Percentiles rank a stretch among this genome's conserved stretches.
Evolutionary conservation across 2,329 filamentous ascomycete genomes (phyloP).

Genomic region (Hymenoscyphus occultus): DNA sequence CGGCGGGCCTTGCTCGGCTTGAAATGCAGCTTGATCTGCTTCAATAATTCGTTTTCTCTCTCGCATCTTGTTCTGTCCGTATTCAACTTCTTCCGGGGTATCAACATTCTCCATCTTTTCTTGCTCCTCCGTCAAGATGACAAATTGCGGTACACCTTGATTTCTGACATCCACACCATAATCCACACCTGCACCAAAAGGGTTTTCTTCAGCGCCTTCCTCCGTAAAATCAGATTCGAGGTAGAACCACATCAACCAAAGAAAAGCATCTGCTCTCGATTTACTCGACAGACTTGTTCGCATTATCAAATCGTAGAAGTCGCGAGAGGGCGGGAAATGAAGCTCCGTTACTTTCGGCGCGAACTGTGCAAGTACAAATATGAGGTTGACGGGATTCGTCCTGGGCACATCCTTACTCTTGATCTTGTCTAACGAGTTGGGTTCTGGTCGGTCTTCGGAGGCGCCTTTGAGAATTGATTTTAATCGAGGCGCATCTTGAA

Average conservation of each 20-base stretch:
- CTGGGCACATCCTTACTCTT: constrained; percentile 67
- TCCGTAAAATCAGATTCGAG: constrained; percentile 91
- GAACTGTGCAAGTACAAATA: constrained; percentile 89
- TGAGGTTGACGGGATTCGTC: constrained; percentile 95
- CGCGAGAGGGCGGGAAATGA: constrained; percentile 79
- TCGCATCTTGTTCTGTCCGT: constrained; percentile 70
- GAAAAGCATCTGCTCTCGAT: constrained; percentile 81
- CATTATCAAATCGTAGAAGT: constrained; percentile 98
- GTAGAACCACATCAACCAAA: constrained; percentile 99
- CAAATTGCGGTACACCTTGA: constrained; percentile 66
- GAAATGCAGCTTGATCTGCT: constrained; percentile 58
- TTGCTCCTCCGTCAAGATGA: constrained; percentile 62
- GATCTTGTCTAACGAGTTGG: constrained; percentile 78
- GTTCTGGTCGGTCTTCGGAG: constrained; percentile 86
- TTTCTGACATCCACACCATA: constrained; percentile 63
- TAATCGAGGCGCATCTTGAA: constrained; percentile 91
- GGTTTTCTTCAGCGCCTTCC: constrained; percentile 84
- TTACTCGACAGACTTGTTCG: constrained; percentile 75
- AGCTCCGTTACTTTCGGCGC: constrained; percentile 89
- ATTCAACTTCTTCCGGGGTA: constrained; percentile 64
- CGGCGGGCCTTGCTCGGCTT: constrained; percentile 45
- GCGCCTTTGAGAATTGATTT: constrained; percentile 98
- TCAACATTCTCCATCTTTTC: constrained; percentile 71
- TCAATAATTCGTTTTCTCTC: constrained; percentile 73
- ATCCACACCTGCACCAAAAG: constrained; percentile 73